phyloP scores from a whole-genome alignment of 2,329 filamentous ascomycete species.

The Knoxdaviesia proteae region DNA sequence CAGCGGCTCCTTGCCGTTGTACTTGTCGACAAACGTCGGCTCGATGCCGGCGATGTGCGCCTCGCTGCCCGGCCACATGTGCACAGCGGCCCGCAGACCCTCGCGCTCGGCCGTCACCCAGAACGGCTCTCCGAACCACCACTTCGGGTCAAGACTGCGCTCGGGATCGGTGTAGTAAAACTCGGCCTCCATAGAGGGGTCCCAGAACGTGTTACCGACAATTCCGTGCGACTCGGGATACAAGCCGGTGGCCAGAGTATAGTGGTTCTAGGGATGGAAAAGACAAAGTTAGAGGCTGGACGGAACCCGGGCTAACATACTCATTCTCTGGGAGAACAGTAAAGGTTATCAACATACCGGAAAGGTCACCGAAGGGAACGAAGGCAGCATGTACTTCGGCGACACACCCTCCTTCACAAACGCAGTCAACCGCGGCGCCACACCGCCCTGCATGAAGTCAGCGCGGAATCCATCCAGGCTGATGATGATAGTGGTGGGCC shows the following conservation, averaged over 20 bases:
- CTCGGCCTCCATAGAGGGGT: conserved; percentile 51
- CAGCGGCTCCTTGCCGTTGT: conserved; percentile 56
- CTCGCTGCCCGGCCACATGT: conserved; percentile 98
- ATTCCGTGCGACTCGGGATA: conserved; percentile 87
- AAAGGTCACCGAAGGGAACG: conserved; percentile 91
- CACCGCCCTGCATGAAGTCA: conserved; percentile 65
- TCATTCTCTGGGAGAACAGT: background rate
- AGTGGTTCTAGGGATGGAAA: conserved; percentile 41
- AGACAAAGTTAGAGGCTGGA: background rate
- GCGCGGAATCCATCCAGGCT: conserved; percentile 92
- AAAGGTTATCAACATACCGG: conserved; percentile 19
- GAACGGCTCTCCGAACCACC: conserved; percentile 88
- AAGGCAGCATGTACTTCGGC: conserved; percentile 79
- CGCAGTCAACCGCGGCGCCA: conserved; percentile 64
- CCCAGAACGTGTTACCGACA: conserved; percentile 90
- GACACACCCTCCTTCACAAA: conserved; percentile 72
- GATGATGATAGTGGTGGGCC: conserved; percentile 79
- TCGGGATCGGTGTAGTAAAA: conserved; percentile 72
- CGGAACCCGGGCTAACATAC: background rate
- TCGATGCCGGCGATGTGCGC: conserved; percentile 58
- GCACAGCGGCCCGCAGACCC: conserved; percentile 59
- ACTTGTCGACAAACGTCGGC: conserved; percentile 67
- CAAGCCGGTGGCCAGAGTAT: conserved; percentile 75
- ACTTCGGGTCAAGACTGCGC: conserved; percentile 62
- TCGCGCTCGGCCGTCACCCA: conserved; percentile 85